These are phyloP conservation scores for Kondoa subrosea DNA, from an alignment of 768 basidiomycete genomes.

Conservation along the genomic window DNA sequence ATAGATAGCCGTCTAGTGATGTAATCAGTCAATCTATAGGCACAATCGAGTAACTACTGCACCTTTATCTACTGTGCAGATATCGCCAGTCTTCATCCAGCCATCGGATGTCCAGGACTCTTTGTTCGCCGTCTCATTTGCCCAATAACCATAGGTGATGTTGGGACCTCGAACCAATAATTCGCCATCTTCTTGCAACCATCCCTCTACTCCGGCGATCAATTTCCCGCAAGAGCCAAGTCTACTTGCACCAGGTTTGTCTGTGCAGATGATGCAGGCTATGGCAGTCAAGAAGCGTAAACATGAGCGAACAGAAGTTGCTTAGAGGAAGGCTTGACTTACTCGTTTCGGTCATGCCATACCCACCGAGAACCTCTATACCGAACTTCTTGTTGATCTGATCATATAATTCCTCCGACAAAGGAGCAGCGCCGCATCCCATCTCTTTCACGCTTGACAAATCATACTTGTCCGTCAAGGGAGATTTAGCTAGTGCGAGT, in stretches of 20 bases:
- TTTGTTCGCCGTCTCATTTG: constrained; percentile 15
- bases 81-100: constrained; percentile 13
- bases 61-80: constrained; percentile 7
- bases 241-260: neutral
- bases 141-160: constrained; percentile 33
- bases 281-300: neutral
- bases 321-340: constrained; percentile 12
- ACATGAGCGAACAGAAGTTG: constrained; percentile 10
- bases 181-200: constrained; percentile 16
- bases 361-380: constrained; percentile 11
- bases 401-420: constrained; percentile 24
- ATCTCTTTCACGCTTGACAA: constrained; percentile 39
- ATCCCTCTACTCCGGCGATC: constrained; percentile 17
- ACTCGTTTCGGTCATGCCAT: constrained; percentile 27
- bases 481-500: constrained; percentile 53
- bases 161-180: constrained; percentile 37
- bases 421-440: constrained; percentile 24
- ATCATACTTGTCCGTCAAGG: constrained; percentile 48
- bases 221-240: constrained; percentile 19
- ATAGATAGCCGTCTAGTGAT: constrained; percentile 14
- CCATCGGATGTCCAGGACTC: constrained; percentile 11
- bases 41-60: neutral
- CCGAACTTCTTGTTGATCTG: constrained; percentile 17
- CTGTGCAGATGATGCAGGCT: constrained; percentile 11
- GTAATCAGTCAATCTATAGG: neutral